These are phyloP conservation scores for Reticulascus tulasneorum DNA, from an alignment of 2,329 filamentous ascomycete species.

Conservation along the genomic window DNA sequence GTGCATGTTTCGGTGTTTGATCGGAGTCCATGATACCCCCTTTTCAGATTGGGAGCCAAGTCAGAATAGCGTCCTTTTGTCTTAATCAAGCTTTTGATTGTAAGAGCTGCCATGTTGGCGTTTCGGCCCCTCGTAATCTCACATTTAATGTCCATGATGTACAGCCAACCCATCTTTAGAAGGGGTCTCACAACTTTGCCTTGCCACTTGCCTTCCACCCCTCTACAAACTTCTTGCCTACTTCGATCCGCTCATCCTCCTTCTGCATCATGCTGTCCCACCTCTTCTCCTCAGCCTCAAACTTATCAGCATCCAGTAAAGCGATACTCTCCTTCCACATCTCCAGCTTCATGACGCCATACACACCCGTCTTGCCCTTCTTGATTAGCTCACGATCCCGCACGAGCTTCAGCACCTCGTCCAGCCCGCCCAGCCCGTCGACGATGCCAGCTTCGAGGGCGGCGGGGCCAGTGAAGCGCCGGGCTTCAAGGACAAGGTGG, in stretches of 20 bases:
- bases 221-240: constrained; percentile 47
- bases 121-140: too few relatives aligned
- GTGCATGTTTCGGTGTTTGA: constrained; percentile 13
- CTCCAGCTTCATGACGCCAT: constrained; percentile 68
- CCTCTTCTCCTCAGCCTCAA: constrained; percentile 46
- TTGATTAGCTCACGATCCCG: constrained; percentile 52
- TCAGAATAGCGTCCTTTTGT: constrained; percentile 12
- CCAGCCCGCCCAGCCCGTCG: constrained; percentile 62
- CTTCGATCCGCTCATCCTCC: constrained; percentile 38
- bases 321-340: constrained; percentile 66
- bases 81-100: too few relatives aligned
- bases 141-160: too few relatives aligned
- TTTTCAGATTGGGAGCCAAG: constrained; percentile 13
- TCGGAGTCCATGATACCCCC: constrained; percentile 18
- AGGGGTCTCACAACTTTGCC: constrained; percentile 30
- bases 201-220: constrained; percentile 30
- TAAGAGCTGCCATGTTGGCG: too few relatives aligned
- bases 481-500: constrained; percentile 68
- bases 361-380: constrained; percentile 63
- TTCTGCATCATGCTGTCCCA: constrained; percentile 40
- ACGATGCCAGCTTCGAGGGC: constrained; percentile 65
- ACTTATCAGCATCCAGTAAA: constrained; percentile 49
- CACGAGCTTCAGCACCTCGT: constrained; percentile 60
- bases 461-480: constrained; percentile 59
- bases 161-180: too few relatives aligned